These are phyloP conservation scores for Fusarium nanum DNA, from an alignment of 2,329 filamentous ascomycete genomes.

Conservation along the genomic window DNA sequence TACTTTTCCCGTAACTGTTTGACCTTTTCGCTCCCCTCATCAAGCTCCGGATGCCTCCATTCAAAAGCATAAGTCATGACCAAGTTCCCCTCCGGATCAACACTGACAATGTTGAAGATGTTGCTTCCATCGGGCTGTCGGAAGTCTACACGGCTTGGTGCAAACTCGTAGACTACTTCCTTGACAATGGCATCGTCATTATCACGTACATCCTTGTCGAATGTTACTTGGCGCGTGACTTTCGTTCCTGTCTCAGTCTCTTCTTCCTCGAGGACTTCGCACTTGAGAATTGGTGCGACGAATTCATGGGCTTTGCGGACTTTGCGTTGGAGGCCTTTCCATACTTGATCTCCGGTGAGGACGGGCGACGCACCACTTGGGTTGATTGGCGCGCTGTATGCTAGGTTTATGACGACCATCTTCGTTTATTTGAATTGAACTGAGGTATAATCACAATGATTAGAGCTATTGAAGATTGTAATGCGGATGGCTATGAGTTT, in stretches of 20 bases:
- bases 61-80: constrained; percentile 53
- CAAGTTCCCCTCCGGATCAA: constrained; percentile 45
- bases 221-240: constrained; percentile 48
- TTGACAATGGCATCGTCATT: constrained; percentile 32
- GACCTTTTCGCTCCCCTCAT: constrained; percentile 45
- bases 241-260: constrained; percentile 20
- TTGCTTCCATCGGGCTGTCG: constrained; percentile 52
- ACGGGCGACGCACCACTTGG: constrained; percentile 45
- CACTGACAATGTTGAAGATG: constrained; percentile 51
- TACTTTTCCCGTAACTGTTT: constrained; percentile 43
- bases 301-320: constrained; percentile 53
- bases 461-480: no score
- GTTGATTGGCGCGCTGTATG: constrained; percentile 54
- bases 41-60: constrained; percentile 49
- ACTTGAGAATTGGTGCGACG: constrained; percentile 51
- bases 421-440: not conserved
- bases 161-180: constrained; percentile 50
- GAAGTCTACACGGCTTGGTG: constrained; percentile 51
- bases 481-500: not conserved
- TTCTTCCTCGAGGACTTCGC: constrained; percentile 49
- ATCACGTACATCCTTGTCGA: constrained; percentile 25
- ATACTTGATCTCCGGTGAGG: constrained; percentile 50
- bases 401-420: constrained; percentile 51
- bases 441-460: no score
- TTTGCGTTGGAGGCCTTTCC: constrained; percentile 53